A percentile compares a stretch with the other conserved stretches of the same genome.
Conservation (phyloP, 371 early-diverging fungal genomes). For the Rhizopus stolonifer region DNA sequence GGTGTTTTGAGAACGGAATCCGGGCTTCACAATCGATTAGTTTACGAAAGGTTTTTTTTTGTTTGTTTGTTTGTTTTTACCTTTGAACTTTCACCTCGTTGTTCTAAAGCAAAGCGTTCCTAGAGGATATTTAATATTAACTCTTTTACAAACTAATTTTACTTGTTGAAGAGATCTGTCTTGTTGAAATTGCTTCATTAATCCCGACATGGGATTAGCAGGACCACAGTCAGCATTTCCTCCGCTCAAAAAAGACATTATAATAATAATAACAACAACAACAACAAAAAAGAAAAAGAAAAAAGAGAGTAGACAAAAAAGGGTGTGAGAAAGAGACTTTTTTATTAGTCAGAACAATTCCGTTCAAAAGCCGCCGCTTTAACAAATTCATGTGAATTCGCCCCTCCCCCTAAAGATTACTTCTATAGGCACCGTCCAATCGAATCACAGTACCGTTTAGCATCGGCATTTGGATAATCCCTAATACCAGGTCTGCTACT, state of each 20-base stretch:
- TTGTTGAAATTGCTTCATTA: slow-evolving; percentile 77
- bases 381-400: not conserved
- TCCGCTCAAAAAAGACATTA: slow-evolving; percentile 27
- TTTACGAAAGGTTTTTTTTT: not conserved
- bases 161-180: slow-evolving; percentile 82
- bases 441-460: slow-evolving; percentile 62
- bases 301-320: not conserved
- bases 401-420: not conserved
- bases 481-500: slow-evolving; percentile 52
- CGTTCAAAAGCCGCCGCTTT: not conserved
- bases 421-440: slow-evolving; percentile 55
- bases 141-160: slow-evolving; percentile 13
- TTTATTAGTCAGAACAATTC: slow-evolving; percentile 1
- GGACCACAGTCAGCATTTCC: slow-evolving; percentile 78
- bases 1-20: slow-evolving; percentile 30
- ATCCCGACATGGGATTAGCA: slow-evolving; percentile 69
- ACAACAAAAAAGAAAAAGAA: slow-evolving; percentile 4
- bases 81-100: slow-evolving; percentile 59
- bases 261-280: slow-evolving; percentile 1
- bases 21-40: slow-evolving; percentile 16
- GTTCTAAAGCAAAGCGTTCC: slow-evolving; percentile 63
- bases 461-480: slow-evolving; percentile 54
- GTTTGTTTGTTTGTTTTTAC: slow-evolving; percentile 20
- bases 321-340: not conserved
- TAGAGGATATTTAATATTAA: slow-evolving; percentile 14